Evolutionary conservation across 2,329 filamentous ascomycete species (phyloP).

Genomic region (Phaeosphaeria sp.): DNA sequence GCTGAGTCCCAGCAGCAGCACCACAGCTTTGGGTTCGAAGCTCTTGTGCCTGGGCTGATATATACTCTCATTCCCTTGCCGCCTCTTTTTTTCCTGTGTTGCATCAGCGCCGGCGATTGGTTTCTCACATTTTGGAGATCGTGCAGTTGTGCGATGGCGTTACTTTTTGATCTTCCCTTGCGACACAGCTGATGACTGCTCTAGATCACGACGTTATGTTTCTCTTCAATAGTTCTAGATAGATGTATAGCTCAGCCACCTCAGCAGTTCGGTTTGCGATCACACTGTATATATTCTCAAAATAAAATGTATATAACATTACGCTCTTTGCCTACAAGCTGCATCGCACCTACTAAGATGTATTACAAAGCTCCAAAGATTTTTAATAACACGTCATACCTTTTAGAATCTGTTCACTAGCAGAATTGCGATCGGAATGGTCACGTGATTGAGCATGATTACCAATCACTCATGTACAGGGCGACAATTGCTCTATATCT

Average conservation of each 20-base stretch:
- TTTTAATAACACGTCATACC: neutral
- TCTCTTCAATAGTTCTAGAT: neutral
- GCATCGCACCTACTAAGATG: too few species aligned
- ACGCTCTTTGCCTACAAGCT: too few species aligned
- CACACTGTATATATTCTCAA: neutral
- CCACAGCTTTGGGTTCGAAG: slow-evolving; percentile 17
- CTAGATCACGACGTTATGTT: slow-evolving; percentile 1
- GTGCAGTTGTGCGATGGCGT: neutral
- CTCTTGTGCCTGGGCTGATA: slow-evolving; percentile 23
- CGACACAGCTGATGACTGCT: neutral
- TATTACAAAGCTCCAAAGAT: neutral
- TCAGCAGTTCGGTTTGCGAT: neutral
- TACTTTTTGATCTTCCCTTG: neutral
- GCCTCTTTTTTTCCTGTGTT: neutral
- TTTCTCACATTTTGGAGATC: neutral
- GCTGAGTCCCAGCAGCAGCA: slow-evolving; percentile 37
- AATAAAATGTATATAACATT: neutral
- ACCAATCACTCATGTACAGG: neutral
- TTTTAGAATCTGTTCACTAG: neutral
- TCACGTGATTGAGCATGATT: neutral
- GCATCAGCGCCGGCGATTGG: neutral
- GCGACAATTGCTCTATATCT: too few species aligned
- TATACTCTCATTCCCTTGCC: neutral
- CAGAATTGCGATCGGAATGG: neutral
- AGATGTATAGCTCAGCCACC: neutral